phyloP scores from a whole-genome alignment of 768 basidiomycete genomes.

The Panaeolus papilionaceus region DNA sequence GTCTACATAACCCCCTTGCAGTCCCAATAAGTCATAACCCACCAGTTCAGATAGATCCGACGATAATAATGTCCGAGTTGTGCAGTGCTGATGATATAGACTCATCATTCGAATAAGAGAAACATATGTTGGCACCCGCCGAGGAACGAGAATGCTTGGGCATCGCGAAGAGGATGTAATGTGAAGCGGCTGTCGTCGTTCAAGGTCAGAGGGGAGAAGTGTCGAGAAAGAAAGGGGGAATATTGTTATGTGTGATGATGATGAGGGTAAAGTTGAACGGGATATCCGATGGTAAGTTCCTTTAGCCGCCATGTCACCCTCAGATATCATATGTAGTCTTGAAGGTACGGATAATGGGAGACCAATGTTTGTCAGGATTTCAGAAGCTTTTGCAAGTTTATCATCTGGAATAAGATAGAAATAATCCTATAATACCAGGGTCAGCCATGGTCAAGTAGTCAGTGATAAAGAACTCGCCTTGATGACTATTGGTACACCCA shows the following conservation, averaged over 20 bases:
- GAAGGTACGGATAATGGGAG: slow-evolving; percentile 30
- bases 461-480: slow-evolving; percentile 23
- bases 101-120: slow-evolving; percentile 40
- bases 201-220: slow-evolving; percentile 30
- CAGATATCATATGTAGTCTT: slow-evolving; percentile 23
- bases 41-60: slow-evolving; percentile 43
- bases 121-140: slow-evolving; percentile 38
- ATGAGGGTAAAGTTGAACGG: slow-evolving; percentile 19
- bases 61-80: slow-evolving; percentile 29
- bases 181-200: slow-evolving; percentile 24
- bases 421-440: slow-evolving; percentile 26
- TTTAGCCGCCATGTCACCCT: slow-evolving; percentile 32
- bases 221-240: slow-evolving; percentile 35
- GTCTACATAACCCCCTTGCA: slow-evolving; percentile 37
- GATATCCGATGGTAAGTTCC: slow-evolving; percentile 32
- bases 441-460: background rate
- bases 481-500: slow-evolving; percentile 34
- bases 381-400: slow-evolving; percentile 28
- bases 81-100: slow-evolving; percentile 28
- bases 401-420: slow-evolving; percentile 34
- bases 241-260: slow-evolving; percentile 29
- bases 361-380: slow-evolving; percentile 27
- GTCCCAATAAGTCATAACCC: slow-evolving; percentile 37
- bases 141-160: slow-evolving; percentile 33
- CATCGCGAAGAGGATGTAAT: slow-evolving; percentile 24